phyloP scores from a whole-genome alignment of 2,329 filamentous ascomycete genomes.

The Colletotrichum sp. region DNA sequence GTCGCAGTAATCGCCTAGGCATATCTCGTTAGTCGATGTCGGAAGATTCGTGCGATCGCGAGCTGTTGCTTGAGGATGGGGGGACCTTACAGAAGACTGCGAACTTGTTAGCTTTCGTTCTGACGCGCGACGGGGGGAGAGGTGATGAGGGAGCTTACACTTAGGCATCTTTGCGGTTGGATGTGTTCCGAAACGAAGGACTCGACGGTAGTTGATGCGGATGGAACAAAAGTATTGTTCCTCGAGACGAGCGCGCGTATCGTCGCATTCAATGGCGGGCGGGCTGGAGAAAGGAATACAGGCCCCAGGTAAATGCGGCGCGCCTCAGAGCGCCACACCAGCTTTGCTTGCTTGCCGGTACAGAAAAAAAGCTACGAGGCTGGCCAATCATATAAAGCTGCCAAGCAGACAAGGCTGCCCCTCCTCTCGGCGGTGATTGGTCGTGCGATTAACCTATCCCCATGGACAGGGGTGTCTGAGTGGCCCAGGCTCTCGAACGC shows the following conservation, averaged over 20 bases:
- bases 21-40: conserved; percentile 33
- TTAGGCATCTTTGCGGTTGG: conserved; percentile 73
- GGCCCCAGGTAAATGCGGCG: not conserved
- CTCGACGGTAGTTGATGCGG: not conserved
- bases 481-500: conserved; percentile 22
- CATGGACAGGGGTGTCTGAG: not conserved
- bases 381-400: not conserved
- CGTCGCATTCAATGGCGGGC: conserved; percentile 11
- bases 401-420: not conserved
- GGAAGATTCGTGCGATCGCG: not conserved
- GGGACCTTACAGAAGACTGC: conserved; percentile 65
- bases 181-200: not conserved
- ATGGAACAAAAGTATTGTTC: not conserved
- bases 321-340: conserved; percentile 8
- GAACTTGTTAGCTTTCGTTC: conserved; percentile 24
- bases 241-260: not conserved
- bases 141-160: conserved; percentile 65
- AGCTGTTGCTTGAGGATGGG: not conserved
- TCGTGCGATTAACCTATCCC: not conserved
- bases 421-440: not conserved
- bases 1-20: conserved; percentile 93
- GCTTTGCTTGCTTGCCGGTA: not conserved
- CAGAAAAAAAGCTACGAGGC: conserved; percentile 17
- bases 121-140: not conserved
- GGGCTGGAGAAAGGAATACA: not conserved